Percentiles rank a stretch among this genome's conserved stretches.
phyloP scores from a whole-genome alignment of 352 stramenopile genomes.

The Pythium rhizo-oryzae region DNA sequence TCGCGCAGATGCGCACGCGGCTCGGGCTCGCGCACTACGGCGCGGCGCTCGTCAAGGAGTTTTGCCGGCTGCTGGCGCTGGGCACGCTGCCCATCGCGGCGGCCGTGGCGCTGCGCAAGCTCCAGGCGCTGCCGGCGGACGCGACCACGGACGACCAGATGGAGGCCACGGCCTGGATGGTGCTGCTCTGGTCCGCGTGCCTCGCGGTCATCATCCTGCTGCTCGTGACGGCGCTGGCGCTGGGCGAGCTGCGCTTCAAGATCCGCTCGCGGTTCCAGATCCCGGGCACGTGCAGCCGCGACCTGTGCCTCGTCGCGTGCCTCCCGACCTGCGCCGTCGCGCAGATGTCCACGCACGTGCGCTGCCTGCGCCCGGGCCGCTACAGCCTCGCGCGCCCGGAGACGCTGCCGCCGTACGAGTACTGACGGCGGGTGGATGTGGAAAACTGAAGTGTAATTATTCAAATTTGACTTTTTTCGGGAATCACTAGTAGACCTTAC shows the following conservation, averaged over 20 bases:
- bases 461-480: slow-evolving; percentile 4
- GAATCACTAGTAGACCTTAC: no score
- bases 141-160: not conserved
- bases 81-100: not conserved
- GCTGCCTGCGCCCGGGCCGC: slow-evolving; percentile 55
- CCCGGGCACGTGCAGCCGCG: slow-evolving; percentile 21
- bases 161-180: slow-evolving; percentile 4
- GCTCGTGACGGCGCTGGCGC: not conserved
- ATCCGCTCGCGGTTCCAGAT: slow-evolving; percentile 40
- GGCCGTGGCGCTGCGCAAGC: not conserved
- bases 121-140: not conserved
- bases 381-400: slow-evolving; percentile 60
- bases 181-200: slow-evolving; percentile 14
- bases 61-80: not conserved
- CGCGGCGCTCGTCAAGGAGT: not conserved
- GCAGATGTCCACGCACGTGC: slow-evolving; percentile 41
- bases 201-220: not conserved
- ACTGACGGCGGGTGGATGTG: slow-evolving; percentile 2
- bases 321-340: slow-evolving; percentile 33
- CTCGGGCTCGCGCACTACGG: slow-evolving; percentile 15
- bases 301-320: slow-evolving; percentile 23
- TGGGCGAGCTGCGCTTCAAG: slow-evolving; percentile 26
- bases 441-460: not conserved
- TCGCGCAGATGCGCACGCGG: slow-evolving; percentile 26
- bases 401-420: slow-evolving; percentile 32